These are phyloP conservation scores for Trapa incisa DNA, from an alignment of 345 rosid genomes.

Conservation along the genomic window DNA sequence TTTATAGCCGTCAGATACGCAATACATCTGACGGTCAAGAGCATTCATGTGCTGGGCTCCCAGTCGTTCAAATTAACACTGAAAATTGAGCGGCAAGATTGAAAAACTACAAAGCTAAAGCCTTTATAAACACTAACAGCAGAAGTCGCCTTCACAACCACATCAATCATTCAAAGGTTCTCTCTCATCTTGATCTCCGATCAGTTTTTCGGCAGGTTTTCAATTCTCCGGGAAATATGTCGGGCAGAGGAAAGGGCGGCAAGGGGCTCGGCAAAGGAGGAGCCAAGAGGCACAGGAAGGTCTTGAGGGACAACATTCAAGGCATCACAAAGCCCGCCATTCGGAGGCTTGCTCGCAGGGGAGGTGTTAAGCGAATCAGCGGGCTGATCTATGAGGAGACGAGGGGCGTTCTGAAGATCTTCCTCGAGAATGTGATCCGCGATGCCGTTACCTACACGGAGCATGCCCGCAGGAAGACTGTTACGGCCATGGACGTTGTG, in stretches of 20 bases:
- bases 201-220: background rate
- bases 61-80: background rate
- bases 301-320: constrained; percentile 27
- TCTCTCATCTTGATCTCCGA: background rate
- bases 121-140: constrained; percentile 2
- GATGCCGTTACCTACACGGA: constrained; percentile 32
- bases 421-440: constrained; percentile 28
- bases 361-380: constrained; percentile 30
- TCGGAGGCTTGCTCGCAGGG: constrained; percentile 25
- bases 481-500: constrained; percentile 35
- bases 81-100: background rate
- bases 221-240: constrained; percentile 10
- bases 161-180: background rate
- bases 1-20: background rate
- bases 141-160: background rate
- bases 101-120: background rate
- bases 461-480: constrained; percentile 34
- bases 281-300: constrained; percentile 33
- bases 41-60: background rate
- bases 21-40: constrained; percentile 6
- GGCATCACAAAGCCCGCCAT: constrained; percentile 33
- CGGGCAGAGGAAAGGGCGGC: constrained; percentile 34
- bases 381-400: constrained; percentile 34
- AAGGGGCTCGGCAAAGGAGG: constrained; percentile 35
- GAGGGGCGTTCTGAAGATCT: constrained; percentile 28